A percentile compares a stretch with the other conserved stretches of the same genome.
Conservation (phyloP, 768 basidiomycete genomes). For the Boletales sp. region DNA sequence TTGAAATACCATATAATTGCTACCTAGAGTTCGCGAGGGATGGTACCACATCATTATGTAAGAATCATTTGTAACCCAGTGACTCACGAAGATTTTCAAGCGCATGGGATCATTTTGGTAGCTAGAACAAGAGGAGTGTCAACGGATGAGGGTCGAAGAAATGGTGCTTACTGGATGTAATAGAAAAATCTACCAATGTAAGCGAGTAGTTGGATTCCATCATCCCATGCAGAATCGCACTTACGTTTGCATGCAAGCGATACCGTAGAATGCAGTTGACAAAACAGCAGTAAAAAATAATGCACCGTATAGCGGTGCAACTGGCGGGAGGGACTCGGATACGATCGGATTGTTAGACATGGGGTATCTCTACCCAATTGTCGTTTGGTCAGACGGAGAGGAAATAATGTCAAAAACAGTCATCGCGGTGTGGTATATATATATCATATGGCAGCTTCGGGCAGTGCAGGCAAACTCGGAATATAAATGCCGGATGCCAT, state of each 20-base stretch:
- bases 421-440: too few species aligned
- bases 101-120: constrained; percentile 3
- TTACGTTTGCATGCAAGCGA: constrained; percentile 8
- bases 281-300: neutral
- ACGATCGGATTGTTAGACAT: too few species aligned
- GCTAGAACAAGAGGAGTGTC: neutral
- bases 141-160: neutral
- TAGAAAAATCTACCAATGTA: constrained; percentile 4
- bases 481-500: too few species aligned
- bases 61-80: neutral
- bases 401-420: too few species aligned
- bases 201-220: too few species aligned
- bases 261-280: constrained; percentile 5
- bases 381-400: too few species aligned
- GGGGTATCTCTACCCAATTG: too few species aligned
- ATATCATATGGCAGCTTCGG: too few species aligned
- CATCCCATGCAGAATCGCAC: neutral
- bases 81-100: constrained; percentile 7
- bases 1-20: neutral
- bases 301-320: neutral
- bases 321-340: too few species aligned
- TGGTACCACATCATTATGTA: neutral
- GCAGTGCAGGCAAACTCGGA: too few species aligned
- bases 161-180: constrained; percentile 1
- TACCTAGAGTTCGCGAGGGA: neutral